Conservation (phyloP, 1,284 basidiomycete species). For the Moesziomyces parantarcticus region DNA sequence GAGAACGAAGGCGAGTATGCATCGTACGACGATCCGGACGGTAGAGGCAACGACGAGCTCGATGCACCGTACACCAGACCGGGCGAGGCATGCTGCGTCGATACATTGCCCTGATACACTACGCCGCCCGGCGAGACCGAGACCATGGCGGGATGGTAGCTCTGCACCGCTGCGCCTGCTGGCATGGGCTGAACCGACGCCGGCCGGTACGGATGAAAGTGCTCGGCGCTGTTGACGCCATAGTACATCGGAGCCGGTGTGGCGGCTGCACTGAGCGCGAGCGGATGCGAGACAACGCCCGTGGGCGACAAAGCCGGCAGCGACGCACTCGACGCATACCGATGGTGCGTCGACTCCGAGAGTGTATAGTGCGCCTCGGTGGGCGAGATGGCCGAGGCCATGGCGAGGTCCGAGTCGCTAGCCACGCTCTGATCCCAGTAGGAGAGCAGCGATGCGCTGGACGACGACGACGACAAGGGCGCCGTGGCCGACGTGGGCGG, state of each 20-base stretch:
- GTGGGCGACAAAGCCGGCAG: constrained; percentile 18
- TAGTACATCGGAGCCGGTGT: neutral
- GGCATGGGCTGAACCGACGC: constrained; percentile 8
- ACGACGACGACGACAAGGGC: constrained; percentile 22
- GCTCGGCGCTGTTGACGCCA: neutral
- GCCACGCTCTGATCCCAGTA: constrained; percentile 29
- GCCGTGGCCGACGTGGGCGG: constrained; percentile 1
- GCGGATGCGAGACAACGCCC: constrained; percentile 1
- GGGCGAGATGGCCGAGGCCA: constrained; percentile 16
- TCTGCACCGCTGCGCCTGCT: constrained; percentile 6
- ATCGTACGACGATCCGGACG: constrained; percentile 4
- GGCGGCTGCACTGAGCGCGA: neutral
- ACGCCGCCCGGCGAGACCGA: neutral
- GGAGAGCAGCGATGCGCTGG: constrained; percentile 22
- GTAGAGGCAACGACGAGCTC: constrained; percentile 1
- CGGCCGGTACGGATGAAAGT: constrained; percentile 23
- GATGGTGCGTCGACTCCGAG: constrained; percentile 22
- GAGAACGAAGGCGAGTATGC: constrained; percentile 6
- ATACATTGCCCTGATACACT: constrained; percentile 2
- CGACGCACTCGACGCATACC: constrained; percentile 23
- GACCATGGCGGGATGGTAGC: constrained; percentile 4
- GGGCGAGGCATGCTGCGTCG: constrained; percentile 4
- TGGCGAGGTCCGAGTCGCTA: constrained; percentile 25
- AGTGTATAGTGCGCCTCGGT: constrained; percentile 15
- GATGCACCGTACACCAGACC: constrained; percentile 26